Evolutionary conservation across 345 rosid genomes (phyloP).

Genomic region (Syzygium grande): DNA sequence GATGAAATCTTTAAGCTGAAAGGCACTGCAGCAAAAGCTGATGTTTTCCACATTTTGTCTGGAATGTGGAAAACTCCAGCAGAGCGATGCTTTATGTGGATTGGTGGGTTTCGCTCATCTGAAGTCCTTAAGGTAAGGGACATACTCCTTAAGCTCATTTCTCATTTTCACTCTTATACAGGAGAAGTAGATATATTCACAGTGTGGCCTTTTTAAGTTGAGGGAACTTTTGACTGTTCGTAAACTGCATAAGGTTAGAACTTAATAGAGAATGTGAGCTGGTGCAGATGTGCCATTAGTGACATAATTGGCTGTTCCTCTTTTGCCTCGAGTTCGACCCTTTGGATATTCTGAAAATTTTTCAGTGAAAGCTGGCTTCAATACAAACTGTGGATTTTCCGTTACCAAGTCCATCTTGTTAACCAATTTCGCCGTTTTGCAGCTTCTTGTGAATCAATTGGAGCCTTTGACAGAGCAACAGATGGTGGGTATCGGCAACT

Average conservation of each 20-base stretch:
- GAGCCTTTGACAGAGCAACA: conserved; percentile 94
- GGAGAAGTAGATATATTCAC: background rate
- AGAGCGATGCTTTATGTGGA: conserved; percentile 92
- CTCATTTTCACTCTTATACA: background rate
- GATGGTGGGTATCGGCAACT: conserved; percentile 45
- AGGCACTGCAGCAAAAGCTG: conserved; percentile 78
- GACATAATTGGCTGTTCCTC: background rate
- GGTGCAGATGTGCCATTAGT: background rate
- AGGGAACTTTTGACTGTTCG: background rate
- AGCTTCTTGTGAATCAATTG: conserved; percentile 80
- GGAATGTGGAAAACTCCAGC: conserved; percentile 99
- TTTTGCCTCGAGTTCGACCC: background rate
- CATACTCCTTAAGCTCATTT: background rate
- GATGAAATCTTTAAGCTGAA: conserved; percentile 79
- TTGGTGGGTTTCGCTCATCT: conserved; percentile 93
- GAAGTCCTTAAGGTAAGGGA: conserved; percentile 73
- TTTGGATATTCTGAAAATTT: background rate
- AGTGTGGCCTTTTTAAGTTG: background rate
- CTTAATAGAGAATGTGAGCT: background rate
- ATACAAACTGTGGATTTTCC: background rate
- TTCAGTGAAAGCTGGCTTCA: background rate
- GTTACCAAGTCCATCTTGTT: background rate
- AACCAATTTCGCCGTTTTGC: background rate
- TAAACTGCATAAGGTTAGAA: background rate
- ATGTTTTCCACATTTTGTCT: conserved; percentile 86